Conservation (phyloP, 2,329 filamentous ascomycete genomes). For the Epicoccum sorghinum region DNA sequence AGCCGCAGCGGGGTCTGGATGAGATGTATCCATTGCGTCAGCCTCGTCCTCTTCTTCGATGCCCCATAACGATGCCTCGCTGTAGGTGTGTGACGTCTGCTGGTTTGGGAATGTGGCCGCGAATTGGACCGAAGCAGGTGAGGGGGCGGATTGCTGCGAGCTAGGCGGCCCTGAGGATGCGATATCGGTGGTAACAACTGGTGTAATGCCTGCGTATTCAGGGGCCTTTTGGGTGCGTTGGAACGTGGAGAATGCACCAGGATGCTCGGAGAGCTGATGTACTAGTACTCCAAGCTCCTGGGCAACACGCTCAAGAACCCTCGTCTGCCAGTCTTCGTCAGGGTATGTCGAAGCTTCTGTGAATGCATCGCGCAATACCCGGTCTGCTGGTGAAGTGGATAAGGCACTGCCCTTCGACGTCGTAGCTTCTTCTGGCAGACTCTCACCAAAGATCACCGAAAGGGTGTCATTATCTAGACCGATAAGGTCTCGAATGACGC, state of each 20-base stretch:
- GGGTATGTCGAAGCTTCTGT: constrained; percentile 40
- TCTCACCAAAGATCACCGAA: constrained; percentile 85
- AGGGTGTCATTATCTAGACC: constrained; percentile 87
- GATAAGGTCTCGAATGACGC: constrained; percentile 86
- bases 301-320: constrained; percentile 82
- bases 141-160: constrained; percentile 37
- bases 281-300: constrained; percentile 85
- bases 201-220: constrained; percentile 78
- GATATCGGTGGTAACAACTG: constrained; percentile 35
- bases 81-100: constrained; percentile 42
- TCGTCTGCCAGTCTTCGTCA: constrained; percentile 70
- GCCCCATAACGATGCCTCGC: constrained; percentile 67
- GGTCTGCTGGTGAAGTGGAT: constrained; percentile 24
- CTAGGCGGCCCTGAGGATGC: constrained; percentile 30
- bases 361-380: constrained; percentile 27
- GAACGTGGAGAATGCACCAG: constrained; percentile 88
- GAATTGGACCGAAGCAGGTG: constrained; percentile 53
- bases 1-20: constrained; percentile 20
- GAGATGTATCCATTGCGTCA: constrained; percentile 54
- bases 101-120: constrained; percentile 53
- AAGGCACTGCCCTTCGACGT: constrained; percentile 28
- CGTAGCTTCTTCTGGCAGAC: constrained; percentile 60
- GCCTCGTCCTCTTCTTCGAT: constrained; percentile 65
- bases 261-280: constrained; percentile 81
- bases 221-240: constrained; percentile 62